Conservation (phyloP, 495 filamentous ascomycete species). For the Neurospora sp. region DNA sequence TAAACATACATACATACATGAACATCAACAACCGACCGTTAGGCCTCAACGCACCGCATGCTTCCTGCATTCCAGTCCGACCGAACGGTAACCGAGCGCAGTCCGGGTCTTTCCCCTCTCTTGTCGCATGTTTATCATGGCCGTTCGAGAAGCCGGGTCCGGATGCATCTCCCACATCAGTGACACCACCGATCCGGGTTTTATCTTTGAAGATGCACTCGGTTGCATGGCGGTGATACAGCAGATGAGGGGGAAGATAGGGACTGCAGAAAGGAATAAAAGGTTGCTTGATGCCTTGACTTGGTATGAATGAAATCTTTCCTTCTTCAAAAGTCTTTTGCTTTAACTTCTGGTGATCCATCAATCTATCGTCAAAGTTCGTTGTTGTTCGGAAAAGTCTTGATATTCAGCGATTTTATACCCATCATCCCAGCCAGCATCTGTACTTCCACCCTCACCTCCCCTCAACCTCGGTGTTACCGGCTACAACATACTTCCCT, state of each 20-base stretch:
- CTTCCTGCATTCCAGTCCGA: not conserved
- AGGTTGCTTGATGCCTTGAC: not conserved
- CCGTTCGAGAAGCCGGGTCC: not conserved
- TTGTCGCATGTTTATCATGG: not conserved
- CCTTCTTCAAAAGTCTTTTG: not conserved
- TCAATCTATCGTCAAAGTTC: not conserved
- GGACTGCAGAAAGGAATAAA: not conserved
- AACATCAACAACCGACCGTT: not conserved
- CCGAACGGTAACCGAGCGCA: not conserved
- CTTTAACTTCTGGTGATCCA: not conserved
- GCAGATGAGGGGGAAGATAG: not conserved
- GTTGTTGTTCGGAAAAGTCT: not conserved
- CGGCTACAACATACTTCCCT: not conserved
- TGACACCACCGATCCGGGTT: not conserved
- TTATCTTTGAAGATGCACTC: not conserved
- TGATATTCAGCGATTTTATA: not conserved
- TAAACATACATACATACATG: not conserved
- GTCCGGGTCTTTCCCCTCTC: not conserved
- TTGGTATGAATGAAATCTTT: not conserved
- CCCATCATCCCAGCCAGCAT: no score
- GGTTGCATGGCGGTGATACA: not conserved
- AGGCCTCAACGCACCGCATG: not conserved
- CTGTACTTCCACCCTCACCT: not conserved
- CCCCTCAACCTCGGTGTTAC: not conserved
- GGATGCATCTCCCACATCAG: not conserved